Conservation (phyloP, 2,329 filamentous ascomycete genomes). For the Aspergillus jensenii region DNA sequence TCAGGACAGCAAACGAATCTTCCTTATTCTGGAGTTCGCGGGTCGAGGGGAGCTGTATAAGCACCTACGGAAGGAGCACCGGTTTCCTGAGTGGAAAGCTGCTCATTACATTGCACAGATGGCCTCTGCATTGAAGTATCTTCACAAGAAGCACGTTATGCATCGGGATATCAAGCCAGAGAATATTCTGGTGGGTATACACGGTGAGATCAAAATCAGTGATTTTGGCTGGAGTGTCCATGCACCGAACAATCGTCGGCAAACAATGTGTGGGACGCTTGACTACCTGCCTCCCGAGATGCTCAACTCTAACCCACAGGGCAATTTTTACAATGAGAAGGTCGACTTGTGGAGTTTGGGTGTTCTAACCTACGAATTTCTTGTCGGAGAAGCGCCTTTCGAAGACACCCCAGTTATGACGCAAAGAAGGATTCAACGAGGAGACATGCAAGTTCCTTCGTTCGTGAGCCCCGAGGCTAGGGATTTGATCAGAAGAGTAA, state of each 20-base stretch:
- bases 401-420: slow-evolving; percentile 96
- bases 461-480: slow-evolving; percentile 88
- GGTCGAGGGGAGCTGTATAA: slow-evolving; percentile 87
- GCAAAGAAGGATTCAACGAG: slow-evolving; percentile 80
- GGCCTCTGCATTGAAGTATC: slow-evolving; percentile 83
- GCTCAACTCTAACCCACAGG: slow-evolving; percentile 76
- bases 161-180: slow-evolving; percentile 97
- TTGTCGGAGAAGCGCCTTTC: slow-evolving; percentile 94
- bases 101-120: slow-evolving; percentile 87
- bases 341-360: slow-evolving; percentile 96
- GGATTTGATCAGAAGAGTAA: slow-evolving; percentile 86
- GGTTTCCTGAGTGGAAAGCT: slow-evolving; percentile 82
- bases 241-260: slow-evolving; percentile 87
- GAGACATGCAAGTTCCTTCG: slow-evolving; percentile 87
- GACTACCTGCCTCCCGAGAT: slow-evolving; percentile 99
- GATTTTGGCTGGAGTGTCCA: slow-evolving; percentile 99
- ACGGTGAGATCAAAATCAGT: slow-evolving; percentile 97
- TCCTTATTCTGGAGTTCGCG: slow-evolving; percentile 83
- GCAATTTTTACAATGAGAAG: slow-evolving; percentile 92
- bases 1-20: slow-evolving; percentile 84
- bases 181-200: slow-evolving; percentile 93
- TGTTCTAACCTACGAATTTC: slow-evolving; percentile 92
- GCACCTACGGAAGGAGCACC: slow-evolving; percentile 73
- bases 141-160: slow-evolving; percentile 97
- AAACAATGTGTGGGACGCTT: slow-evolving; percentile 95